phyloP scores from a whole-genome alignment of 2,329 filamentous ascomycete species.

The Pseudogymnoascus sp. region DNA sequence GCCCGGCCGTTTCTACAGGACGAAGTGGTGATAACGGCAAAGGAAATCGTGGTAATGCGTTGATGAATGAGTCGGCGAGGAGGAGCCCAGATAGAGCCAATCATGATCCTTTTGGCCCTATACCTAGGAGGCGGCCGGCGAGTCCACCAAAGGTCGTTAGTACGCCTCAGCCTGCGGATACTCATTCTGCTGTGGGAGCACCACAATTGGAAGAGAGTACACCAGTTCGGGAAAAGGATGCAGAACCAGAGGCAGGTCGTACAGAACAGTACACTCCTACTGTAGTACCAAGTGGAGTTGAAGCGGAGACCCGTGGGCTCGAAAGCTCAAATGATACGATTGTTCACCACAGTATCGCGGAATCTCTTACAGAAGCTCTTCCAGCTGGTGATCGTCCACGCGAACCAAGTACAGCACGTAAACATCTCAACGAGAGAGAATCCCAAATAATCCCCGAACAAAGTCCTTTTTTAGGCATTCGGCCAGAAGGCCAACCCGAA shows the following conservation, averaged over 20 bases:
- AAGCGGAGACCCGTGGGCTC: neutral
- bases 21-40: neutral
- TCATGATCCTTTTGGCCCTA: neutral
- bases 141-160: neutral
- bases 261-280: neutral
- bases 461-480: conserved; percentile 33
- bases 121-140: neutral
- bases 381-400: neutral
- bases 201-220: neutral
- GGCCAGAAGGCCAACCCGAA: conserved; percentile 15
- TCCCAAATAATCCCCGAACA: neutral
- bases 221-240: neutral
- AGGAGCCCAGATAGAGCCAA: neutral
- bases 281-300: neutral
- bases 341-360: conserved; percentile 29
- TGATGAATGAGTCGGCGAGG: neutral
- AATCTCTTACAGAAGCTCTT: neutral
- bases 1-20: neutral
- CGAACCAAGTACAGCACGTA: neutral
- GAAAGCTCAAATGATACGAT: neutral
- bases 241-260: neutral
- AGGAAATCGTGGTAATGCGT: neutral
- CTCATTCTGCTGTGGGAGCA: neutral
- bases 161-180: neutral
- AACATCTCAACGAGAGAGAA: neutral